Evolutionary conservation across 129 eudicot genomes (phyloP).

Genomic region (Tanacetum coccineum): DNA sequence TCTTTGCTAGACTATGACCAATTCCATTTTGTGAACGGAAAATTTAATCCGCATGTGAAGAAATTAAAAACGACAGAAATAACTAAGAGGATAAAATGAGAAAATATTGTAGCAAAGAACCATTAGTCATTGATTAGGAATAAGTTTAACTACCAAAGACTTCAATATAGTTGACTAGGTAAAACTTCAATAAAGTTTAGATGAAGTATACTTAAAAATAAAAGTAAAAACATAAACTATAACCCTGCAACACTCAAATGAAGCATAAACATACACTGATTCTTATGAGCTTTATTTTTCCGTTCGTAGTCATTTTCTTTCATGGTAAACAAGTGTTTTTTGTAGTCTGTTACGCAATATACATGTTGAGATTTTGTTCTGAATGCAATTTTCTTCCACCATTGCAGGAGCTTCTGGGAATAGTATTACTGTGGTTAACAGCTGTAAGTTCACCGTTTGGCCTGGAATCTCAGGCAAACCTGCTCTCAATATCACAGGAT

Average conservation of each 20-base stretch:
- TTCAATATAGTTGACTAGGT: neutral
- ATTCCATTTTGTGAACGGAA: no score
- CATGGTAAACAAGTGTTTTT: slow-evolving; percentile 9
- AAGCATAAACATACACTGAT: neutral
- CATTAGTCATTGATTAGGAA: no score
- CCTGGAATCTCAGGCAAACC: slow-evolving; percentile 40
- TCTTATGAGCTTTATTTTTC: slow-evolving; percentile 12
- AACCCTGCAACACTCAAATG: slow-evolving; percentile 4
- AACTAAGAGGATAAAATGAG: no score
- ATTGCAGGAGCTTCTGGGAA: slow-evolving; percentile 36
- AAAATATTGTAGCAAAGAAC: no score
- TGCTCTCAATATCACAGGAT: slow-evolving; percentile 40
- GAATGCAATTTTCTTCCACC: neutral
- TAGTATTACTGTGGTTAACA: slow-evolving; percentile 47
- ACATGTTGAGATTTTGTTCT: neutral
- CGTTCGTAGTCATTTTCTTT: slow-evolving; percentile 1
- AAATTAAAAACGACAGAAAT: no score
- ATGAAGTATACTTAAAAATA: neutral
- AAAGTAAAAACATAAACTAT: no score
- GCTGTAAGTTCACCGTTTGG: slow-evolving; percentile 48
- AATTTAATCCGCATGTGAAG: no score
- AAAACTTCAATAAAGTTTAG: neutral
- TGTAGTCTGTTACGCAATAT: neutral
- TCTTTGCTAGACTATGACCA: no score
- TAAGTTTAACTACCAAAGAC: neutral